Evolutionary conservation across 768 basidiomycete genomes (phyloP).

Genomic region (Lactarius sanguifluus): DNA sequence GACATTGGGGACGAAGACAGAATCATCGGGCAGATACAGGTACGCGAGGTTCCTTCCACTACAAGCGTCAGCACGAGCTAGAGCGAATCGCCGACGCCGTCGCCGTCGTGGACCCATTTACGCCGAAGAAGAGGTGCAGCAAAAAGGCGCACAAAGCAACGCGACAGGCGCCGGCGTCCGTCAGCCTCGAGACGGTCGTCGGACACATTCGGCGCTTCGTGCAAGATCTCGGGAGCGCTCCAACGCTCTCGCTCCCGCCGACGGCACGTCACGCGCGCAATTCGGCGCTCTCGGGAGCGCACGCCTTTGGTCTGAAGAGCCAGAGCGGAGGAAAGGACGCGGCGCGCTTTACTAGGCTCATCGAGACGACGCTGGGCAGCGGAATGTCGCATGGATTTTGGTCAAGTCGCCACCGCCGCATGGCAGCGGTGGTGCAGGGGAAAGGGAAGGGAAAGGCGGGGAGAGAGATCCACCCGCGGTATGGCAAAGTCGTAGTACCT

Average conservation of each 20-base stretch:
- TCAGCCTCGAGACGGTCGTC: slow-evolving; percentile 48
- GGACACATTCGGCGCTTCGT: slow-evolving; percentile 70
- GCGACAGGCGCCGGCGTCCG: slow-evolving; percentile 26
- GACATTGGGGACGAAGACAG: background rate
- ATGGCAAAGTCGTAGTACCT: slow-evolving; percentile 49
- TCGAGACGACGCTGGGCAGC: too few relatives aligned
- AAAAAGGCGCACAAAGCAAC: slow-evolving; percentile 66
- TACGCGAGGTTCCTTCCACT: too few relatives aligned
- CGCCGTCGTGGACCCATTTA: slow-evolving; percentile 50
- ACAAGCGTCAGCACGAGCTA: too few relatives aligned
- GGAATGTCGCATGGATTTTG: too few relatives aligned
- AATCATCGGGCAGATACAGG: too few relatives aligned
- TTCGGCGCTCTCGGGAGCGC: slow-evolving; percentile 62
- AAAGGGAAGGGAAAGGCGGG: too few relatives aligned
- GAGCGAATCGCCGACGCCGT: slow-evolving; percentile 30
- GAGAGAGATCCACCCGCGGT: too few relatives aligned
- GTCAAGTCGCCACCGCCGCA: too few relatives aligned
- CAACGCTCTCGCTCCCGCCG: slow-evolving; percentile 70
- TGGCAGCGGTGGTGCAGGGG: too few relatives aligned
- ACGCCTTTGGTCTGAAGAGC: slow-evolving; percentile 74
- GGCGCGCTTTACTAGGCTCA: too few relatives aligned
- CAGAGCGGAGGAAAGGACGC: too few relatives aligned
- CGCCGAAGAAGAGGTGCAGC: slow-evolving; percentile 46
- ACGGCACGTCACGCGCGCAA: slow-evolving; percentile 71
- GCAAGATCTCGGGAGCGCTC: slow-evolving; percentile 48